phyloP scores from a whole-genome alignment of 345 rosid genomes.

The Heritiera fomes region DNA sequence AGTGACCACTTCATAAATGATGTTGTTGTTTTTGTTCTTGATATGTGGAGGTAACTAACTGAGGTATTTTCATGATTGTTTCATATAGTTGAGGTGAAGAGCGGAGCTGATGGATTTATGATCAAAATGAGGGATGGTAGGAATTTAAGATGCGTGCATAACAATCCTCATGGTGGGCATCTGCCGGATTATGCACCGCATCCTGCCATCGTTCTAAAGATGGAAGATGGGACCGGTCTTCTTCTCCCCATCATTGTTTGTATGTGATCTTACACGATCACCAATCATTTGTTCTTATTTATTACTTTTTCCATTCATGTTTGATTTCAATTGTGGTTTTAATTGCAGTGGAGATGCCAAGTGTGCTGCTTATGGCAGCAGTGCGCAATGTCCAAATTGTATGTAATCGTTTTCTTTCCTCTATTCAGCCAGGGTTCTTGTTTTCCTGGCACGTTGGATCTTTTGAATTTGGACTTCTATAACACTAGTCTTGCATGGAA shows the following conservation, averaged over 20 bases:
- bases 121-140: slow-evolving; percentile 96
- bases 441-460: slow-evolving; percentile 8
- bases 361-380: slow-evolving; percentile 94
- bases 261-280: slow-evolving; percentile 40
- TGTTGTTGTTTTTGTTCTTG: neutral
- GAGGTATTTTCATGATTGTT: slow-evolving; percentile 13
- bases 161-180: slow-evolving; percentile 87
- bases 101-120: slow-evolving; percentile 85
- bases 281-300: neutral
- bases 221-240: slow-evolving; percentile 98
- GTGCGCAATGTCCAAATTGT: slow-evolving; percentile 85
- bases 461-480: neutral
- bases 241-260: slow-evolving; percentile 92
- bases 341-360: slow-evolving; percentile 96
- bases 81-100: slow-evolving; percentile 78
- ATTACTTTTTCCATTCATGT: neutral
- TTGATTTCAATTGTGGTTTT: slow-evolving; percentile 7
- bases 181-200: slow-evolving; percentile 84
- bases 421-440: slow-evolving; percentile 11
- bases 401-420: slow-evolving; percentile 26
- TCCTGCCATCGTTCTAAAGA: slow-evolving; percentile 94
- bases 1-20: neutral
- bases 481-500: slow-evolving; percentile 14
- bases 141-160: slow-evolving; percentile 77
- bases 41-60: neutral